These are phyloP conservation scores for Hypholoma sublateritium DNA, from an alignment of 768 basidiomycete species.

Conservation along the genomic window DNA sequence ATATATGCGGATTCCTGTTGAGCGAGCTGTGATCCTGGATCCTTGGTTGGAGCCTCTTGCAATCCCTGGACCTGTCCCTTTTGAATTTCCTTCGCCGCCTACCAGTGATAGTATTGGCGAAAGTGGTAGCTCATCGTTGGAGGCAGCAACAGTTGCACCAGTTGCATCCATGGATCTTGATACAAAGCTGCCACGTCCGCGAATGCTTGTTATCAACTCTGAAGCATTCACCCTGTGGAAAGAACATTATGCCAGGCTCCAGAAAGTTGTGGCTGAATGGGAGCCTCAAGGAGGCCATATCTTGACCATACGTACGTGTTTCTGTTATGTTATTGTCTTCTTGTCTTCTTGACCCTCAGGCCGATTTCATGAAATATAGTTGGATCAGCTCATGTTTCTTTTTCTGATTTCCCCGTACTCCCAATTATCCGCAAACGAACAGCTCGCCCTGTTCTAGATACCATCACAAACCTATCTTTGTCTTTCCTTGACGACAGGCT, in stretches of 20 bases:
- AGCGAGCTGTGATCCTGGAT: conserved; percentile 65
- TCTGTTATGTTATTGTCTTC: neutral
- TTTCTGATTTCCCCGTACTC: conserved; percentile 48
- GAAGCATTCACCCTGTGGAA: conserved; percentile 80
- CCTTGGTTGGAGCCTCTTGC: conserved; percentile 84
- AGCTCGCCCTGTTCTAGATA: conserved; percentile 32
- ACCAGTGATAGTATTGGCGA: neutral
- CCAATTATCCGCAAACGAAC: conserved; percentile 37
- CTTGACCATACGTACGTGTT: conserved; percentile 46
- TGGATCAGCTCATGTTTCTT: conserved; percentile 41
- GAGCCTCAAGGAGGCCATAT: conserved; percentile 41
- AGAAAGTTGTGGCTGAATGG: conserved; percentile 57
- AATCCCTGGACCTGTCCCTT: conserved; percentile 49
- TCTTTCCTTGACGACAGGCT: conserved; percentile 42
- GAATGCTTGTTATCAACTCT: conserved; percentile 71
- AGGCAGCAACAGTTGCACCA: conserved; percentile 5
- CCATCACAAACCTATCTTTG: conserved; percentile 35
- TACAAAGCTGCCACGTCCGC: conserved; percentile 24
- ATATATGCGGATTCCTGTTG: conserved; percentile 48
- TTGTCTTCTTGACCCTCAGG: conserved; percentile 1
- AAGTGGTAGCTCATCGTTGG: neutral
- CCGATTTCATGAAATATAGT: conserved; percentile 28
- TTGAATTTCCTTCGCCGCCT: conserved; percentile 7
- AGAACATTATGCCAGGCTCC: conserved; percentile 63
- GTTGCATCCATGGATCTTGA: neutral